Evolutionary conservation across 768 basidiomycete genomes (phyloP), one percentile per base, ranked within the genome.

Genomic region (Cyclocybe aegerita): DNA sequence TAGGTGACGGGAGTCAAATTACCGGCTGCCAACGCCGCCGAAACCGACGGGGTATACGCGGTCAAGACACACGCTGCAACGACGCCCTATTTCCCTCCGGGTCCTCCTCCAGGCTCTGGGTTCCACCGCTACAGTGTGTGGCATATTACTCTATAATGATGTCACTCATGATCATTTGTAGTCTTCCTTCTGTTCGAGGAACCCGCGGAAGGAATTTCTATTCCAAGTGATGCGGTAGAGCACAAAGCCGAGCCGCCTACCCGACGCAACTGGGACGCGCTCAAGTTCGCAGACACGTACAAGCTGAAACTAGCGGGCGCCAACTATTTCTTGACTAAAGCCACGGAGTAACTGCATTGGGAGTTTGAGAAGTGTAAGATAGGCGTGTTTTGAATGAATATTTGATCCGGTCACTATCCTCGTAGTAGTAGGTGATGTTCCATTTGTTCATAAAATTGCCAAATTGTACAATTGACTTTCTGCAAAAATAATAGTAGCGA

Each of bases 161-260:
- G 7, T n/a, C 10, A 51, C 15, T 39, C 14, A 39, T 40, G 46
- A 14, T 38, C 10, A 29, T n/a, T 1, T 43, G 29, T 40, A 72
- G 85, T 74, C 9, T 81, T 86, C 62, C 64, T 86, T 7, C 70
- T 86, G 7, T 86, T 81, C 58, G 71, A 81, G 55, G 85, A 87
- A 56, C 84, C 85, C 3, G 43, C 65, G 2, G 62, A 59, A 9
- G 59, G 68, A 0, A 69, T 81, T 49, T 52, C 40, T 1, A 66
- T 86, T 15, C 77, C 80, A 0, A 32, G 59, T 1, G 66, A 73
- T 9, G 79, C 77, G 3, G 65, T 68, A 0, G 83, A 86, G 53
- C 64, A 72, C 53, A 71, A 75, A 14, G 68, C 64, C 3, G 69
- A 68, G n/a, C 54, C 72, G 5, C 73, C 72, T 45, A 72, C 77